Evolutionary conservation across 257 asterid genomes (phyloP), one percentile per base, ranked within the genome.

Genomic region (Capsicum rhomboideum): DNA sequence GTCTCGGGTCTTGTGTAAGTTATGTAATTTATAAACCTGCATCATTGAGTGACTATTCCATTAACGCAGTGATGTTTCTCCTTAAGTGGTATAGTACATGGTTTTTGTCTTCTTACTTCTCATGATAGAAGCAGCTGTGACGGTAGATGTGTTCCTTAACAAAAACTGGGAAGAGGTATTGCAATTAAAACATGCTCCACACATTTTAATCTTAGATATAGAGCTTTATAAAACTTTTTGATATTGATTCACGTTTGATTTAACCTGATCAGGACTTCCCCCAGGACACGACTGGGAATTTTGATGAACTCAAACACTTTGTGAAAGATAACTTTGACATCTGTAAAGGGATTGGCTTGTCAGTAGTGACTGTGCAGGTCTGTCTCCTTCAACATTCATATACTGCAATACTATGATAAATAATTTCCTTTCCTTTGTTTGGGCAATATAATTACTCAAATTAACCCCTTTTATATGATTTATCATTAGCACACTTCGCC

Each of bases 151-250:
- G 49, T 88, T 94, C 88, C 80, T 94, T 67, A 94, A 96, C 92
- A 91, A 68, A 84, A 71, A 91, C 82, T 96, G 99, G 99, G 92
- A 91, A 87, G 98, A 94, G 97, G 99, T 96, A 90, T 55, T 61
- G 84, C 49, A 74, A 50, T 67, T 82, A 17, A 54, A 67, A n/a
- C 83, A 8, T 77, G 54, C 64, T 16, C 77, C 82, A 40, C 86
- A 79, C 37, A 46, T 37, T n/a, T 67, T 77, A 21, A 10, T 49
- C 59, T 61, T 31, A 49, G 56, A 4, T 72, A 67, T 31, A 37
- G 21, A 52, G 77, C n/a, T 34, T 82, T 67, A 82, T 8, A 66
- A 34, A 82, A 10, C 26, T 26, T 29, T 16, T 61, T 37, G 83
- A 10, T 61, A 18, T 66, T 59, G 44, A n/a, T 40, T 34, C 16